Conservation (phyloP, 2,329 filamentous ascomycete species). For the Tetracladium maxilliforme region DNA sequence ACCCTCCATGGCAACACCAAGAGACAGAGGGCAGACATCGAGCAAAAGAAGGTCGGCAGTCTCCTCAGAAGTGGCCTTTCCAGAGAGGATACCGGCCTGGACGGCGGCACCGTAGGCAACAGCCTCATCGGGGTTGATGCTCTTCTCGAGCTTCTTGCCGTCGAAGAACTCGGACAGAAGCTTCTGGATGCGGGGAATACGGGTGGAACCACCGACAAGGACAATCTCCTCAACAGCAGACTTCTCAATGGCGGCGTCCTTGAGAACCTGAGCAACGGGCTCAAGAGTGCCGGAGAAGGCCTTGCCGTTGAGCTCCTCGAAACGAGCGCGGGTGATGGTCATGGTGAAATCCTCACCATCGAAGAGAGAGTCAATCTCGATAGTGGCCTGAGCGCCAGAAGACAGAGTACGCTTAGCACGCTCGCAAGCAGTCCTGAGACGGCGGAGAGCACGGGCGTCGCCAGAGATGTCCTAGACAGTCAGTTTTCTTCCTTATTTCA, state of each 20-base stretch:
- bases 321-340: constrained; percentile 94
- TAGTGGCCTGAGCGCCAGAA: constrained; percentile 91
- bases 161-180: constrained; percentile 98
- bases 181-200: constrained; percentile 99
- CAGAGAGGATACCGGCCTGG: constrained; percentile 95
- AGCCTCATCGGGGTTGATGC: constrained; percentile 99
- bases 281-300: constrained; percentile 87
- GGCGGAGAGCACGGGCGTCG: constrained; percentile 84
- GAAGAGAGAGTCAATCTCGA: constrained; percentile 97
- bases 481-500: too few relatives aligned
- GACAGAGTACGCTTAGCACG: constrained; percentile 98
- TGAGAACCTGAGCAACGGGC: constrained; percentile 90
- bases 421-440: constrained; percentile 95
- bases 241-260: constrained; percentile 84
- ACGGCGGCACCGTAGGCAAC: constrained; percentile 98
- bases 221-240: constrained; percentile 93
- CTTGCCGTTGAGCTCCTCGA: constrained; percentile 96
- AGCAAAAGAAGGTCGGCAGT: constrained; percentile 89
- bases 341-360: constrained; percentile 97
- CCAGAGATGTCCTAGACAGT: constrained; percentile 43
- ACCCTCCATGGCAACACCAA: constrained; percentile 98
- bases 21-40: constrained; percentile 89
- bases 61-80: constrained; percentile 92
- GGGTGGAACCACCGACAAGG: constrained; percentile 95
- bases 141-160: constrained; percentile 99